A percentile compares a stretch with the other conserved stretches of the same genome.
phyloP scores from a whole-genome alignment of 768 basidiomycete genomes.

The Hydnum rufescens region DNA sequence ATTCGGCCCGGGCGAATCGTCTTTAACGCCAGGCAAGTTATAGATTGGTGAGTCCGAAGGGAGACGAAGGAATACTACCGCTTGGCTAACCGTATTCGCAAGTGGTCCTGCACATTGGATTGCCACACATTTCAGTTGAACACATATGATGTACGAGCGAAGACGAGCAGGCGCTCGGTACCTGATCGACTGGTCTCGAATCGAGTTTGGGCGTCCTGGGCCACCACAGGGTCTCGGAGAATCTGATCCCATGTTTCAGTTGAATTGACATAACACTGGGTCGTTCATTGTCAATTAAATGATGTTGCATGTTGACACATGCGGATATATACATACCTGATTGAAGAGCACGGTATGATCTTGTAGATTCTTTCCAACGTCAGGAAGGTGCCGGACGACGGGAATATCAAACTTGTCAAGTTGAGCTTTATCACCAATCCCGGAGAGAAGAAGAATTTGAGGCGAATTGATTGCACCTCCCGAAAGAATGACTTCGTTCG shows the following conservation, averaged over 20 bases:
- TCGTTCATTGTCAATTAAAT: neutral
- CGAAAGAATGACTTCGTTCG: constrained; percentile 10
- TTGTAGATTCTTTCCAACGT: constrained; percentile 26
- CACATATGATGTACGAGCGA: too few species aligned
- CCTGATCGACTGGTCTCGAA: too few species aligned
- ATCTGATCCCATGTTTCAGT: neutral
- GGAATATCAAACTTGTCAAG: constrained; percentile 18
- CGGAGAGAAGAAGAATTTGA: constrained; percentile 26
- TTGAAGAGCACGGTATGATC: constrained; percentile 9
- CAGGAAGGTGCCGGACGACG: constrained; percentile 20
- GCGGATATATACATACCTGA: neutral
- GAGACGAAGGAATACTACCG: neutral
- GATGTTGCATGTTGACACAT: neutral
- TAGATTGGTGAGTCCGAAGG: neutral
- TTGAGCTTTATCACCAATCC: constrained; percentile 20
- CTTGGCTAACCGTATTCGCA: neutral
- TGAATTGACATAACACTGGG: too few species aligned
- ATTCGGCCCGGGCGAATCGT: neutral
- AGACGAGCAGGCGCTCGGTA: too few species aligned
- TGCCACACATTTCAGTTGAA: too few species aligned
- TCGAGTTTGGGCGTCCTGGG: too few species aligned
- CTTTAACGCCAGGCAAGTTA: neutral
- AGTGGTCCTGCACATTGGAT: neutral
- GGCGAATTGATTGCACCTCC: constrained; percentile 22
- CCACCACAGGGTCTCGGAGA: neutral